These are phyloP conservation scores for Plasmodium fragile DNA, from an alignment of 169 alveolate species.

Conservation along the genomic window DNA sequence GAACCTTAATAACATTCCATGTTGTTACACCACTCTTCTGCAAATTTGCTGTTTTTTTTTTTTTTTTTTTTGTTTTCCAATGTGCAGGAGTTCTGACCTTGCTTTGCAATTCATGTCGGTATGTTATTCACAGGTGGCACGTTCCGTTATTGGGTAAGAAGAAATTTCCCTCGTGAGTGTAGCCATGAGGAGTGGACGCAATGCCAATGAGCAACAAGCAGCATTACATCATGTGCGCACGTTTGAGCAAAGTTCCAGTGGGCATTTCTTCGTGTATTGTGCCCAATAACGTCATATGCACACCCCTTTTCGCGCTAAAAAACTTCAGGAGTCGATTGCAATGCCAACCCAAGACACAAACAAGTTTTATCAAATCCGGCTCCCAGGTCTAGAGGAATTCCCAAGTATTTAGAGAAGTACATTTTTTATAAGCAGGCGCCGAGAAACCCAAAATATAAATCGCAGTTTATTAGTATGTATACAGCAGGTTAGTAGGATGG, in stretches of 20 bases:
- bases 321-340: slow-evolving; percentile 89
- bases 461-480: slow-evolving; percentile 72
- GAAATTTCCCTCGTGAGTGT: neutral
- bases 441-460: slow-evolving; percentile 83
- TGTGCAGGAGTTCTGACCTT: slow-evolving; percentile 84
- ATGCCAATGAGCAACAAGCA: neutral
- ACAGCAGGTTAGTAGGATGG: slow-evolving; percentile 56
- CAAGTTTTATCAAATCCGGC: slow-evolving; percentile 89
- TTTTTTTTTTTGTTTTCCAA: neutral
- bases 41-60: neutral
- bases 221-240: neutral
- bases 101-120: slow-evolving; percentile 90
- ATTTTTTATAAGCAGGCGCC: slow-evolving; percentile 88
- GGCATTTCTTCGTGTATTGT: neutral
- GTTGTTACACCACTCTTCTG: neutral
- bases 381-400: slow-evolving; percentile 91
- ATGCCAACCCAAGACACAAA: slow-evolving; percentile 91
- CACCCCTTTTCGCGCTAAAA: neutral
- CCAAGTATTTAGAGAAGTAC: slow-evolving; percentile 87
- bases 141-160: slow-evolving; percentile 86
- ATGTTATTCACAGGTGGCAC: slow-evolving; percentile 90
- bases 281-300: neutral
- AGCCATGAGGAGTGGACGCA: neutral
- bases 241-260: neutral
- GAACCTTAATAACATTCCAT: neutral